phyloP scores from a whole-genome alignment of 306 rosid genomes.

The Macrotyloma uniflorum region DNA sequence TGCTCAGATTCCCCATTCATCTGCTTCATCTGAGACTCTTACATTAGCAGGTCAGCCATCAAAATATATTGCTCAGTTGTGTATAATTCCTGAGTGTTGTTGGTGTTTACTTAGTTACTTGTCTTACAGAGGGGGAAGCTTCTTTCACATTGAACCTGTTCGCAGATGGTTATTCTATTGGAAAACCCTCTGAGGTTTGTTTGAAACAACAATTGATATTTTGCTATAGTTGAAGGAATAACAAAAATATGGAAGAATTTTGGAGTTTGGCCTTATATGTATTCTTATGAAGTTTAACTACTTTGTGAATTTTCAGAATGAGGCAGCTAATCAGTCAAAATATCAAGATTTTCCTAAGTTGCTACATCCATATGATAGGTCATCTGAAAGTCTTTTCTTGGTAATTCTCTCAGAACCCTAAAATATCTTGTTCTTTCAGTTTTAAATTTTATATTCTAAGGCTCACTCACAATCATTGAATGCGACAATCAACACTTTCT shows the following conservation, averaged over 20 bases:
- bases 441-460: conserved; percentile 27
- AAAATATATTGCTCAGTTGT: conserved; percentile 15
- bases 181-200: conserved; percentile 89
- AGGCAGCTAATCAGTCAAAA: conserved; percentile 46
- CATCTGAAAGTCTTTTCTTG: conserved; percentile 82
- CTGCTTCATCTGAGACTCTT: conserved; percentile 48
- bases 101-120: conserved; percentile 21
- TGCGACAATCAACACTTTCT: not conserved
- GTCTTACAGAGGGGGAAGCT: conserved; percentile 72
- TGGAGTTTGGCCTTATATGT: conserved; percentile 30
- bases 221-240: conserved; percentile 20
- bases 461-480: conserved; percentile 1
- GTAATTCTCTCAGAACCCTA: conserved; percentile 55
- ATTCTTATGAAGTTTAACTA: conserved; percentile 22
- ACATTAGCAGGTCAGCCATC: conserved; percentile 51
- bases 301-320: conserved; percentile 65
- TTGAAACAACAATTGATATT: conserved; percentile 15
- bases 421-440: conserved; percentile 11
- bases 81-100: conserved; percentile 32
- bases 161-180: conserved; percentile 85
- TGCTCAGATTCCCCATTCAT: conserved; percentile 43
- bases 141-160: conserved; percentile 84
- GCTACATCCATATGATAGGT: conserved; percentile 90
- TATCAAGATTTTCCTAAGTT: conserved; percentile 70
- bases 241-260: not conserved